Conservation (phyloP, 1,284 basidiomycete genomes). For the Marasmius fiardii region DNA sequence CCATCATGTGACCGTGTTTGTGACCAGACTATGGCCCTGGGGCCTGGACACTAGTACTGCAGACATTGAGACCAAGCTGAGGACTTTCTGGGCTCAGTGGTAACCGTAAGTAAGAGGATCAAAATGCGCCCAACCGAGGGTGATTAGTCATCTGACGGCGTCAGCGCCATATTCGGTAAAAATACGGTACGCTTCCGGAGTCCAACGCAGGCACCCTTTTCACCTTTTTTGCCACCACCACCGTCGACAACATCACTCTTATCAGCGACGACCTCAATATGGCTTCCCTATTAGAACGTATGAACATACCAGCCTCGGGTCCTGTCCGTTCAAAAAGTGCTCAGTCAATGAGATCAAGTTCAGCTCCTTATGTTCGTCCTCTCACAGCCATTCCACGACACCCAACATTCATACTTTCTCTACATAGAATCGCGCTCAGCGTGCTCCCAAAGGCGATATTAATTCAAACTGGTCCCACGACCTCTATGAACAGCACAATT, state of each 20-base stretch:
- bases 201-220: no score
- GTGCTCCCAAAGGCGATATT: constrained; percentile 61
- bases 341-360: constrained; percentile 36
- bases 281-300: constrained; percentile 68
- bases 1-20: no score
- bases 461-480: constrained; percentile 73
- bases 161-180: no score
- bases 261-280: constrained; percentile 26
- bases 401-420: constrained; percentile 10
- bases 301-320: constrained; percentile 50
- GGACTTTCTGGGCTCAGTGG: no score
- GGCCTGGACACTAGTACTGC: no score
- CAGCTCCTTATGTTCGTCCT: constrained; percentile 67
- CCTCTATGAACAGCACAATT: constrained; percentile 59
- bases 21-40: no score
- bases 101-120: no score
- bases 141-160: no score
- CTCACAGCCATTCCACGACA: constrained; percentile 20
- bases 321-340: constrained; percentile 55
- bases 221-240: not conserved
- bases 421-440: constrained; percentile 43
- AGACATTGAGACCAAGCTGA: no score
- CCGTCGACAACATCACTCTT: not conserved
- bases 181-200: no score
- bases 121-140: no score